Evolutionary conservation across 495 filamentous ascomycete species (phyloP).

Genomic region (Tuber aestivum): DNA sequence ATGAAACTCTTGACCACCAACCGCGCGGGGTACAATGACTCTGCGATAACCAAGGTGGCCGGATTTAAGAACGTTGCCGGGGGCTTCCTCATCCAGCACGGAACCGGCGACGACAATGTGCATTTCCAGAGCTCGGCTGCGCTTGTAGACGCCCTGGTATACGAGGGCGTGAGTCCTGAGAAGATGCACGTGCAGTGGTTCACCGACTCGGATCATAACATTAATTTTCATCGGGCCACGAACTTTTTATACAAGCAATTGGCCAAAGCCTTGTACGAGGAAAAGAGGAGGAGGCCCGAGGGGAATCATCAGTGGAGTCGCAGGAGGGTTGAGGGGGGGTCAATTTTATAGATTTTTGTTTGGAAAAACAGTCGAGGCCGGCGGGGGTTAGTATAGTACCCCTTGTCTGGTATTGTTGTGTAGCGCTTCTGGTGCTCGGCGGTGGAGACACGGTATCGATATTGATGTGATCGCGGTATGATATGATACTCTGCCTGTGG

Average conservation of each 20-base stretch:
- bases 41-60: constrained; percentile 45
- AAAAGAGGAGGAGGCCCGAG: constrained; percentile 45
- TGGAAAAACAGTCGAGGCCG: too few relatives aligned
- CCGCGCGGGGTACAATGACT: constrained; percentile 47
- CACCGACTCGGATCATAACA: constrained; percentile 54
- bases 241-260: constrained; percentile 52
- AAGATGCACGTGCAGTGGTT: constrained; percentile 43
- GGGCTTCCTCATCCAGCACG: constrained; percentile 52
- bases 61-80: constrained; percentile 54
- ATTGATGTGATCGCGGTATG: too few relatives aligned
- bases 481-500: too few relatives aligned
- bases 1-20: constrained; percentile 56
- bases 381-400: too few relatives aligned
- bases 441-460: too few relatives aligned
- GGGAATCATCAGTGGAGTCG: constrained; percentile 47
- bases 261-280: constrained; percentile 48
- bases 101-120: constrained; percentile 57
- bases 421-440: too few relatives aligned
- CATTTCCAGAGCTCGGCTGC: constrained; percentile 55
- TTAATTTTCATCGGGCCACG: constrained; percentile 48
- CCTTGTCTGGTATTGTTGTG: too few relatives aligned
- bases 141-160: constrained; percentile 51
- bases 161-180: constrained; percentile 47
- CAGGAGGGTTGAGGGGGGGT: constrained; percentile 3
- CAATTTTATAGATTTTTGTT: too few relatives aligned